Conservation (phyloP, 176 grass and related monocot genomes). For the Avena atlantica region DNA sequence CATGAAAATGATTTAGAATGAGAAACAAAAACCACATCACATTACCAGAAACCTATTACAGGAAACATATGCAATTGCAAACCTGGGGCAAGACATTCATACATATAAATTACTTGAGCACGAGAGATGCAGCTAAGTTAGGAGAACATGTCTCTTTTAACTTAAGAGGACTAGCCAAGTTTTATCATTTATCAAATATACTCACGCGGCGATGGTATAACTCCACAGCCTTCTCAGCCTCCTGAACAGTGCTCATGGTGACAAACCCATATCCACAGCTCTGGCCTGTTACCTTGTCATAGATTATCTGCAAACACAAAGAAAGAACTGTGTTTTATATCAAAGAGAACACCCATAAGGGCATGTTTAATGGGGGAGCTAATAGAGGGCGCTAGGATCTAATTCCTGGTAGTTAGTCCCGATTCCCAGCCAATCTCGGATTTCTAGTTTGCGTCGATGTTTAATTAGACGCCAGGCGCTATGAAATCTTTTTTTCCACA, state of each 20-base stretch:
- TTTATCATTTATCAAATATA: not conserved
- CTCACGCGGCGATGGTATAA: not conserved
- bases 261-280: conserved; percentile 4
- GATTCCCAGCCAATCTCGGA: too few species aligned
- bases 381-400: too few species aligned
- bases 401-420: too few species aligned
- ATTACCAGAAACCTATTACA: not conserved
- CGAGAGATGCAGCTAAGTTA: too few species aligned
- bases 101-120: not conserved
- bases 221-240: conserved; percentile 1
- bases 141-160: not conserved
- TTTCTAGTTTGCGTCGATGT: too few species aligned
- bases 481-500: too few species aligned
- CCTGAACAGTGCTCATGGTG: conserved; percentile 8
- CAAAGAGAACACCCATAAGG: not conserved
- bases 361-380: too few species aligned
- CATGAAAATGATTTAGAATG: not conserved
- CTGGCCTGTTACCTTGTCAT: not conserved
- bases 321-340: not conserved
- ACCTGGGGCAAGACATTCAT: conserved; percentile 5
- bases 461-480: too few species aligned
- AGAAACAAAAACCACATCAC: too few species aligned
- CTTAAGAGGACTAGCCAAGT: not conserved
- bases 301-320: not conserved
- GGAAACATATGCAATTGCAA: not conserved